Evolutionary conservation across 2,329 filamentous ascomycete genomes (phyloP), one percentile per base, ranked within the genome.

Genomic region (Purpureocillium takamizusanense): DNA sequence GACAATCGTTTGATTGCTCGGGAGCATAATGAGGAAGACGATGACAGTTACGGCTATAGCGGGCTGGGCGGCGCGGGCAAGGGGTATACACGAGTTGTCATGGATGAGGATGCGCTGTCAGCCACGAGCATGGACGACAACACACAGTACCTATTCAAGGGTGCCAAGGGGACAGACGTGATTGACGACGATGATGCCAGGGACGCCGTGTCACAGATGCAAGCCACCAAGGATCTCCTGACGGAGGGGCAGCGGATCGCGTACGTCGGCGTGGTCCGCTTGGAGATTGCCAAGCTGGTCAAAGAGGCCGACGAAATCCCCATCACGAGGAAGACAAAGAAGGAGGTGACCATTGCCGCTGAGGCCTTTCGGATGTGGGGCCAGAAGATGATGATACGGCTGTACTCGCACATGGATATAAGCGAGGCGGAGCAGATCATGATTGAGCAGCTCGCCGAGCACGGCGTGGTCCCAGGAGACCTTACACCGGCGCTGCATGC

Each of bases 401-500:
- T 98, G 11, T 98, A 97, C 59, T 69, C 78, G 11, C 92, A 98
- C 61, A 98, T 98, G 92, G 92, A 98, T 43, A 94, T 98, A 52
- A 88, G 81, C 53, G 70, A 82, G 16, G 81, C 77, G 12, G 92
- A 98, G 62, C 92, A 98, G 66, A 71, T 98, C 59, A 98, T 98
- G 92, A 95, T 98, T 49, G 92, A 98, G 64, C 92, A 98, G 61
- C 70, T 98, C 42, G 83, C 86, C 11, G 85, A 92, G 41, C 92
- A 98, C 62, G 92, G 90, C 4, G 88, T 98, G 7, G 71, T 87
- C 44, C 83, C 92, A 1, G 68, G 70, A 33, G 92, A 98, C 57
- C 68, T 98, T 41, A 89, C 87, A 0, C 83, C 86, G 1, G 77
- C 86, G 1, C 70, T 98, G 33, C 94, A 94, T 81, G 80, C 86